Base-by-base conservation (phyloP, 768 basidiomycete species). In the Pisolithus sp. region DNA sequence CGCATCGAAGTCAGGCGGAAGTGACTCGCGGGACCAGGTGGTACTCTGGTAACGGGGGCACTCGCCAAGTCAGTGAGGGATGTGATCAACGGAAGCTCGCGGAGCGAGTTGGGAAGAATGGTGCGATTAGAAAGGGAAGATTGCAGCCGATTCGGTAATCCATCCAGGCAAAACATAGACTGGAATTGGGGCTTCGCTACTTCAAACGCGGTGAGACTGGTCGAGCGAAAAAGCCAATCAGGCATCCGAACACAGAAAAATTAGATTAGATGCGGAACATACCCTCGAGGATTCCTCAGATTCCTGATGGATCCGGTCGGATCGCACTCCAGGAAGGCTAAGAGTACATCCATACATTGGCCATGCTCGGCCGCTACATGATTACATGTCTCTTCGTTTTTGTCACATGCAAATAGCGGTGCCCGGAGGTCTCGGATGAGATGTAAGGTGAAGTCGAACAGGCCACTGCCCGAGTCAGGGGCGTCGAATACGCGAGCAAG, bases 311-410 rank as follows among this genome's bases (percentile, higher is more conserved):
- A 61, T 41, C 80, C 77, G 13, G 73, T 76, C 0, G 71, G 68
- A 61, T 90, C 88, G 56, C 79, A 83, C 42, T 84, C 78, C 43
- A 90, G 72, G 52, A 89, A 71, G 38, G 83, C 76, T 49, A 73
- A 71, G 38, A 89, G 67, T 18, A 89, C 66, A 49, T 84, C 81
- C n/a, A 82, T 68, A 65, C 77, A 86, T 49, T 76, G 71, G 42
- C 86, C 88, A 57, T 80, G 79, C 60, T 88, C 86, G 12, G 88
- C 88, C 44, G 86, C 87, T 53, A 88, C 71, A 71, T 90, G 88
- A 46, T 89, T 74, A 71, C 86, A 88, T 3, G 88, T 89, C 61
- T 90, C 86, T 57, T 81, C 80, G 48, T 83, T 67, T 55, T 70
- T 76, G 65, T 89, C 85, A 43, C 74, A 69, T 18, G 86, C 84